phyloP scores from a whole-genome alignment of 176 grass and related monocot genomes.

The Lolium perenne region DNA sequence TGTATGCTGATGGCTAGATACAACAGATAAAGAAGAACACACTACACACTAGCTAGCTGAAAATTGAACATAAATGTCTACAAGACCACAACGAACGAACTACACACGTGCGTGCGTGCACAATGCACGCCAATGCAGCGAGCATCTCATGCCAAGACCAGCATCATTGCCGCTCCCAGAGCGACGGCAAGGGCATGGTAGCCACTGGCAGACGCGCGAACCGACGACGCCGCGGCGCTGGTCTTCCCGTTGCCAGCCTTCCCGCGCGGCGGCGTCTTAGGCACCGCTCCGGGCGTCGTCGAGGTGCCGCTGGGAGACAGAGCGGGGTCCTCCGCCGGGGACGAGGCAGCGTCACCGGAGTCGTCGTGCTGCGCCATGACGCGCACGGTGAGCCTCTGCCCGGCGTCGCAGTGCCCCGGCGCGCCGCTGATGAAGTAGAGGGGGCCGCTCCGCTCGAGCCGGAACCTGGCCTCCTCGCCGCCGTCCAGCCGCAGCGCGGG shows the following conservation, averaged over 20 bases:
- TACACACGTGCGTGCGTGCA: no score
- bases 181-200: not conserved
- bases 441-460: conserved; percentile 51
- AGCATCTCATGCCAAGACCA: conserved; percentile 1
- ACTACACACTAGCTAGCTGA: no score
- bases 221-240: not conserved
- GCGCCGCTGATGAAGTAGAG: conserved; percentile 76
- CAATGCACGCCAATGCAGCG: not conserved
- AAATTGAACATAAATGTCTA: no score
- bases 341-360: not conserved
- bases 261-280: not conserved
- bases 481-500: conserved; percentile 34
- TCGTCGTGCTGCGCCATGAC: conserved; percentile 33
- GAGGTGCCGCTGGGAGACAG: not conserved
- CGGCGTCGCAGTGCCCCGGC: conserved; percentile 59
- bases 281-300: not conserved
- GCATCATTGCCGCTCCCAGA: not conserved
- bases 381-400: conserved; percentile 62
- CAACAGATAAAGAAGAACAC: no score
- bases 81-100: no score
- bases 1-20: no score
- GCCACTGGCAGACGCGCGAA: not conserved
- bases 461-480: conserved; percentile 53
- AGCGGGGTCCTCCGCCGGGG: not conserved
- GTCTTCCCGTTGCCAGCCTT: conserved; percentile 10